Conservation (phyloP, 139 green algal genomes). For the Asterochloris sp. region DNA sequence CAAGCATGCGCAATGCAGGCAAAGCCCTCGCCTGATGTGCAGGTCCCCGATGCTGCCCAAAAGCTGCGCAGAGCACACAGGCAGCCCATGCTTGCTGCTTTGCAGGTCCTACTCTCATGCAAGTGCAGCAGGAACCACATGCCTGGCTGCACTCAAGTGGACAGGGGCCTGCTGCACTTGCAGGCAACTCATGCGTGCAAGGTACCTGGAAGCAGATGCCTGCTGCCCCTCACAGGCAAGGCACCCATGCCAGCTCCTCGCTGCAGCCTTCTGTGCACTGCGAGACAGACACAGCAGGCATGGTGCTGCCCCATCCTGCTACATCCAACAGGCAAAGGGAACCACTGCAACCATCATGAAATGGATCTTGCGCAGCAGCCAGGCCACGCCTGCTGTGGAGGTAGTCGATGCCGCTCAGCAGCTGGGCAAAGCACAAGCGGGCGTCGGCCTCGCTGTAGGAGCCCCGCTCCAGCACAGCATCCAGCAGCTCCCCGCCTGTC, state of each 20-base stretch:
- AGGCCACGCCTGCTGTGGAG: slow-evolving; percentile 67
- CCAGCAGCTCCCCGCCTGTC: slow-evolving; percentile 79
- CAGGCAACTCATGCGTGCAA: too few species aligned
- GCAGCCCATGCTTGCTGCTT: too few species aligned
- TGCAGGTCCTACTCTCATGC: not conserved
- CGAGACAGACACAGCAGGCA: too few species aligned
- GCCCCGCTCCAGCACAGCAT: slow-evolving; percentile 72
- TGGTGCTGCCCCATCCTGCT: too few species aligned
- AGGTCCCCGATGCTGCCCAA: not conserved
- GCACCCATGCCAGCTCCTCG: too few species aligned
- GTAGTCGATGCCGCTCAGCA: slow-evolving; percentile 81
- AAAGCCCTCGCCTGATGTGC: not conserved
- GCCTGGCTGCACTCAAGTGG: not conserved
- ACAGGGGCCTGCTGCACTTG: too few species aligned
- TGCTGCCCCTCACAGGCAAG: too few species aligned
- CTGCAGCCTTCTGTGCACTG: too few species aligned
- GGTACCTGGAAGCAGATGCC: too few species aligned
- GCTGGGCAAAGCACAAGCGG: slow-evolving; percentile 68
- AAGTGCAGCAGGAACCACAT: not conserved
- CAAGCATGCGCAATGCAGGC: too few species aligned
- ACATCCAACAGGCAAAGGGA: too few species aligned
- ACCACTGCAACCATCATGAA: too few species aligned
- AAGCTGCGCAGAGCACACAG: not conserved
- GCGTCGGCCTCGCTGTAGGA: slow-evolving; percentile 81
- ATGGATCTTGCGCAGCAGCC: not conserved